Evolutionary conservation across 306 rosid species (phyloP).

Genomic region (Benincasa hispida): DNA sequence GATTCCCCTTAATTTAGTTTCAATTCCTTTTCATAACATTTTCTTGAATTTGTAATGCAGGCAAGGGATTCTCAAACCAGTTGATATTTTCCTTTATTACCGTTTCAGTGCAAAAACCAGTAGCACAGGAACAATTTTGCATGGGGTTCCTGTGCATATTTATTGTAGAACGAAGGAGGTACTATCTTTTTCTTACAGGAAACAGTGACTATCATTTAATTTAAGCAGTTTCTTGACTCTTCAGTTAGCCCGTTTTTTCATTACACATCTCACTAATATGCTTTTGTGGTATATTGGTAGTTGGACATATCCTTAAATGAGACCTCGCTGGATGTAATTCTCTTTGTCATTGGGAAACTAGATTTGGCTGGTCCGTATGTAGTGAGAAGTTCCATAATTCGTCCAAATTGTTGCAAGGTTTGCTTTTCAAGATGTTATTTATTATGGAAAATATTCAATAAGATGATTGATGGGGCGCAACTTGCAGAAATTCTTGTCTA

Average conservation of each 20-base stretch:
- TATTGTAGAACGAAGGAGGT: slow-evolving; percentile 73
- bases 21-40: background rate
- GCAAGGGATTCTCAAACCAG: slow-evolving; percentile 65
- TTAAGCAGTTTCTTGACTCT: background rate
- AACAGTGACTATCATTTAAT: slow-evolving; percentile 8
- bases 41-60: slow-evolving; percentile 27
- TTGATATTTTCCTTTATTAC: slow-evolving; percentile 51
- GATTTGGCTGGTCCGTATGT: slow-evolving; percentile 78
- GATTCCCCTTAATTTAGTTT: slow-evolving; percentile 1
- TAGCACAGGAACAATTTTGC: slow-evolving; percentile 32
- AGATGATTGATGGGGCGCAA: background rate
- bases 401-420: slow-evolving; percentile 87
- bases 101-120: slow-evolving; percentile 37
- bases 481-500: background rate
- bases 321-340: slow-evolving; percentile 73
- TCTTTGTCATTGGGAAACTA: slow-evolving; percentile 66
- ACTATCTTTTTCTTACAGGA: slow-evolving; percentile 15
- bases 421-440: slow-evolving; percentile 8
- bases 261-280: slow-evolving; percentile 17
- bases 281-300: slow-evolving; percentile 33
- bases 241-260: background rate
- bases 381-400: slow-evolving; percentile 46
- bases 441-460: background rate
- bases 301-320: slow-evolving; percentile 53
- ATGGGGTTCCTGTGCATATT: slow-evolving; percentile 52